Evolutionary conservation across 1,284 basidiomycete species (phyloP), one percentile per base, ranked within the genome.

Genomic region (Boletus smithii): DNA sequence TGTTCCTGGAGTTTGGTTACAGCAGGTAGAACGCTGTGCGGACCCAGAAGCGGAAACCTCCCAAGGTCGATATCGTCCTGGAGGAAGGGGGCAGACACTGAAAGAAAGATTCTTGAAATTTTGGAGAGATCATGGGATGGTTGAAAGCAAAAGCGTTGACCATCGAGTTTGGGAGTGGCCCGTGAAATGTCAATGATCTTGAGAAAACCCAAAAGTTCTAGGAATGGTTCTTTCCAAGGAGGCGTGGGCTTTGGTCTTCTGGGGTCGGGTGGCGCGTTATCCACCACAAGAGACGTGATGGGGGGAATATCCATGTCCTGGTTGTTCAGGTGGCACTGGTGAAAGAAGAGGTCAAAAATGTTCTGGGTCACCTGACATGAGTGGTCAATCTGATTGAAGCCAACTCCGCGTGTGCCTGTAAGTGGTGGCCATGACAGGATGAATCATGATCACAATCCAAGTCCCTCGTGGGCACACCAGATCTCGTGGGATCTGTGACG

Each of bases 101-200:
- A 59, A 33, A 59, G 22, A 35, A 53, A 58, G 6, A 42, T 3
- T 24, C 35, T 53, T 2, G 53, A 59, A 5, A 59, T 46, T 30
- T 41, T 18, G 17, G 48, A 56, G 23, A 62, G 37, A 37, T 61
- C 58, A 0, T 22, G n/a, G 16, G 48, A 49, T 2, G 55, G 57
- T n/a, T 58, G 58, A 42, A 59, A 46, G 32, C 55, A 60, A 31
- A 58, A 40, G 8, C 33, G 35, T 4, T 41, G 46, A n/a, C n/a
- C 35, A 9, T 46, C 14, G 1, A 20, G 4, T 20, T 18, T 23
- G 38, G 31, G 22, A 8, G 20, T 13, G 18, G 35, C 38, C 3
- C 5, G 18, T 8, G 49, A 46, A 10, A 2, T 5, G n/a, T 61
- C 46, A 6, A 53, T 29, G 27, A 46, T 16, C 20, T 33, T 31